Conservation (phyloP, 805 yeast genomes). For the Teunomyces lycoperdinae region DNA sequence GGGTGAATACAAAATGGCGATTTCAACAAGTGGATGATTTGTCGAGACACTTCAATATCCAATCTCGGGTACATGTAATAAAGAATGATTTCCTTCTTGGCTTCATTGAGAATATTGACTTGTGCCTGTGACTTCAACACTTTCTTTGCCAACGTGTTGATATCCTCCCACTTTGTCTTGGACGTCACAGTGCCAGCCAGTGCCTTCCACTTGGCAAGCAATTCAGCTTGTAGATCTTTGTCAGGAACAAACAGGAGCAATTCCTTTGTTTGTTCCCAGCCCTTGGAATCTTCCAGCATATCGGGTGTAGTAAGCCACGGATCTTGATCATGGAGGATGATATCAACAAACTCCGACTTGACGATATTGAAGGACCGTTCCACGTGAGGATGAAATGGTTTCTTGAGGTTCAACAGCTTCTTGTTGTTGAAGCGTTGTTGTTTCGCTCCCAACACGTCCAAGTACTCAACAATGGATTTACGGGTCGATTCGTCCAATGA, state of each 20-base stretch:
- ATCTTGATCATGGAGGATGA: slow-evolving; percentile 77
- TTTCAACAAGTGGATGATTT: slow-evolving; percentile 85
- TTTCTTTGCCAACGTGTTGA: slow-evolving; percentile 51
- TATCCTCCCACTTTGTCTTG: slow-evolving; percentile 77
- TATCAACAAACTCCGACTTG: slow-evolving; percentile 58
- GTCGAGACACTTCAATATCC: slow-evolving; percentile 90
- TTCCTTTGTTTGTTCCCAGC: slow-evolving; percentile 48
- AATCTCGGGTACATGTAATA: slow-evolving; percentile 85
- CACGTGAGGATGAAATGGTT: slow-evolving; percentile 89
- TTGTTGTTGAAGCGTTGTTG: slow-evolving; percentile 17
- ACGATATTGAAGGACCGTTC: slow-evolving; percentile 70
- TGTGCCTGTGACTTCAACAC: slow-evolving; percentile 45
- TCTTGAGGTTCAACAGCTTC: slow-evolving; percentile 52
- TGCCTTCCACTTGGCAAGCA: slow-evolving; percentile 57
- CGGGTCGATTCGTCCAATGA: slow-evolving; percentile 68
- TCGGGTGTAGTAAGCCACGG: slow-evolving; percentile 59
- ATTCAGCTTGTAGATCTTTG: slow-evolving; percentile 47
- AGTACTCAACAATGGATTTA: slow-evolving; percentile 76
- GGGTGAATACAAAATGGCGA: slow-evolving; percentile 98
- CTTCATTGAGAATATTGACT: slow-evolving; percentile 54
- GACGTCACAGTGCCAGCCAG: slow-evolving; percentile 35
- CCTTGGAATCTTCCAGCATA: slow-evolving; percentile 43
- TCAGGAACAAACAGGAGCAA: slow-evolving; percentile 65
- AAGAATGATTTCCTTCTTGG: slow-evolving; percentile 78
- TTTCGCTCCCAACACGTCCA: slow-evolving; percentile 64